Base-by-base conservation (phyloP, 2,329 filamentous ascomycete genomes). In the Aurifilum marmelostoma region DNA sequence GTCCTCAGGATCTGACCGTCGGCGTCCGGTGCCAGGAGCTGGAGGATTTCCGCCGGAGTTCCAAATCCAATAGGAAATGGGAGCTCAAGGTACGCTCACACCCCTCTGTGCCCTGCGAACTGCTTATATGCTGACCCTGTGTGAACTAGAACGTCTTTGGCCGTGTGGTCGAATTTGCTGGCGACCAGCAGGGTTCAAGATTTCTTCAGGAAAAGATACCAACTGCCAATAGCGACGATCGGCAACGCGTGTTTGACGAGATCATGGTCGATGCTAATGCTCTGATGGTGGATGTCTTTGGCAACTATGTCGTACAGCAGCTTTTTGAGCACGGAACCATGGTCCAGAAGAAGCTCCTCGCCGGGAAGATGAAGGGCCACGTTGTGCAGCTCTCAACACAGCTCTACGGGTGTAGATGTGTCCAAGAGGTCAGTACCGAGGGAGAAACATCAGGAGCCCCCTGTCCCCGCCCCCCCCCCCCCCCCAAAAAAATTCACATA, bases 281-380 rank as follows among this genome's bases (percentile, higher is more conserved):
- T 76, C 83, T 99, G 62, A 97, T 97, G 93, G 95, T 91, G 60
- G 96, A 98, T 78, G 91, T 98, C 0, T 99, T 97, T 76, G 96
- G 96, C 66, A 99, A 99, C 79, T 99, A 98, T 76, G 96, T 99
- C 47, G 94, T 98, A 52, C 96, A 99, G 76, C 98, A 97, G 78
- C 90, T 98, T 77, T 97, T 98, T 72, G 95, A 98, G 78, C 93
- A 98, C 78, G 95, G 96, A 52, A 97, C 93, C 74, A 94, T 97
- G 79, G 87, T 90, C 0, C 96, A 99, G 81, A 99, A 99, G 83
- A 94, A 91, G 79, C 86, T 92, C 2, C 81, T 99, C 56, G 94
- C 93, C 0, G 89, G 89, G 72, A 89, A 92, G 78, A 97, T 98
- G 94, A 92, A 91, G 78, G 92, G 92, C 8, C 92, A 94, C 76